Percentiles rank a stretch among this genome's conserved stretches.
These are phyloP conservation scores for Podaxis sp. DNA, from an alignment of 768 basidiomycete species.

Conservation along the genomic window DNA sequence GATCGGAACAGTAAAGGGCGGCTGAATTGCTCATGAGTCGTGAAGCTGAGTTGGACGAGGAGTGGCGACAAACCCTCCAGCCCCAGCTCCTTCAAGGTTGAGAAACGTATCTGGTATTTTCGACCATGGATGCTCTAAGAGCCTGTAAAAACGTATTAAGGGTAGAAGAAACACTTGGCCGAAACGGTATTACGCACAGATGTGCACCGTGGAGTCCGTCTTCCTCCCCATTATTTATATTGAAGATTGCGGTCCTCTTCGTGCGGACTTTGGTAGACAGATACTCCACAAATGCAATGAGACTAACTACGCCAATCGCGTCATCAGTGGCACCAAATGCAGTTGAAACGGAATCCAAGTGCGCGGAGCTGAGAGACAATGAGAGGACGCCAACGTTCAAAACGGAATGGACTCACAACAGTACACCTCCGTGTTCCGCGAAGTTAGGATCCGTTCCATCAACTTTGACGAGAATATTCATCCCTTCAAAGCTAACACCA, in stretches of 20 bases:
- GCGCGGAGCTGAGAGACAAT: slow-evolving; percentile 51
- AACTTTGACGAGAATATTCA: slow-evolving; percentile 61
- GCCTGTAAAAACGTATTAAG: slow-evolving; percentile 33
- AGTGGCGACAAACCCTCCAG: slow-evolving; percentile 55
- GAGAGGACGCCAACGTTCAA: slow-evolving; percentile 49
- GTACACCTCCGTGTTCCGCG: slow-evolving; percentile 40
- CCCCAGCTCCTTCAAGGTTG: slow-evolving; percentile 73
- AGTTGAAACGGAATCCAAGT: slow-evolving; percentile 73
- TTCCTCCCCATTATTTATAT: slow-evolving; percentile 80
- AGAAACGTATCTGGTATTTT: slow-evolving; percentile 60
- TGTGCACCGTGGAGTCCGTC: slow-evolving; percentile 67
- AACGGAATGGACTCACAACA: slow-evolving; percentile 30
- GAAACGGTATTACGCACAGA: slow-evolving; percentile 29
- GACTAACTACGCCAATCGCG: slow-evolving; percentile 60
- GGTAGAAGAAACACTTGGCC: background rate
- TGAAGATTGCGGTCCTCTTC: slow-evolving; percentile 63
- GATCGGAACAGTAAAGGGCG: slow-evolving; percentile 71
- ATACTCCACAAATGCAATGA: slow-evolving; percentile 58
- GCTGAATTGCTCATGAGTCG: slow-evolving; percentile 31
- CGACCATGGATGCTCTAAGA: slow-evolving; percentile 69
- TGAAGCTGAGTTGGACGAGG: background rate
- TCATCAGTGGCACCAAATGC: slow-evolving; percentile 70
- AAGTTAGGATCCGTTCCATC: slow-evolving; percentile 40
- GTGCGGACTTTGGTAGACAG: slow-evolving; percentile 43
- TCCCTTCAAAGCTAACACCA: slow-evolving; percentile 53